Percentiles rank a stretch among this genome's conserved stretches.
These are phyloP conservation scores for Acanthamoeba royreba DNA, from an alignment of 208 protist genomes.

Conservation along the genomic window DNA sequence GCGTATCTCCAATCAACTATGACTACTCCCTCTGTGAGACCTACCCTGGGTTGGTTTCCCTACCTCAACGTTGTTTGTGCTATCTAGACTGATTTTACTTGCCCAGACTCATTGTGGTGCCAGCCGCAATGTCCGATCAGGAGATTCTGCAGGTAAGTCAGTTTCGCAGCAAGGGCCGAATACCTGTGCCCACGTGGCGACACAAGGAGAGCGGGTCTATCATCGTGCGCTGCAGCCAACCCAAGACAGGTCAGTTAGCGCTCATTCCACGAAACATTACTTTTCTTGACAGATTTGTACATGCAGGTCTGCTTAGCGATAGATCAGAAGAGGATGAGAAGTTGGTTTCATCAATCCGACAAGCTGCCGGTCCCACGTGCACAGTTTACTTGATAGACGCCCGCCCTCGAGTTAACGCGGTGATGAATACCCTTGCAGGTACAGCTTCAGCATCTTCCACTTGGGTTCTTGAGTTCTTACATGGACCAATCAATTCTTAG, in stretches of 20 bases:
- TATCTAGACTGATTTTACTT: no score
- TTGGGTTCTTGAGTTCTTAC: neutral
- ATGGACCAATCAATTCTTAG: neutral
- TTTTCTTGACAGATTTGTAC: neutral
- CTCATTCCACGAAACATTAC: neutral
- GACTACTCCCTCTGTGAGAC: slow-evolving; percentile 31
- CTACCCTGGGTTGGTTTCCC: slow-evolving; percentile 8
- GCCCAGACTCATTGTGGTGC: neutral
- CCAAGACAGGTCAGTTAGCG: neutral
- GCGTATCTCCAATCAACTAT: slow-evolving; percentile 12
- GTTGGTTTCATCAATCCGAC: neutral
- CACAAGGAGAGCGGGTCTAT: neutral
- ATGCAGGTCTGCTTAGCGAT: slow-evolving; percentile 28
- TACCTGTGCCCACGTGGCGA: slow-evolving; percentile 17
- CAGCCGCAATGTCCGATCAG: neutral
- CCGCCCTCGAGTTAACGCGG: neutral
- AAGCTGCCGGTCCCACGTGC: neutral
- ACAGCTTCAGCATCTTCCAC: neutral
- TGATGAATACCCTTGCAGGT: neutral
- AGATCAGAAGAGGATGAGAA: slow-evolving; percentile 38
- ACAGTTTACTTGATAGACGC: slow-evolving; percentile 24
- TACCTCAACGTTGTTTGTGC: neutral
- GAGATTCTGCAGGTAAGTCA: slow-evolving; percentile 9
- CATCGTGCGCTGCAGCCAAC: slow-evolving; percentile 43
- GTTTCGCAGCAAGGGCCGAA: slow-evolving; percentile 30